These are phyloP conservation scores for Albizia julibrissin DNA, from an alignment of 306 rosid genomes.

Conservation along the genomic window DNA sequence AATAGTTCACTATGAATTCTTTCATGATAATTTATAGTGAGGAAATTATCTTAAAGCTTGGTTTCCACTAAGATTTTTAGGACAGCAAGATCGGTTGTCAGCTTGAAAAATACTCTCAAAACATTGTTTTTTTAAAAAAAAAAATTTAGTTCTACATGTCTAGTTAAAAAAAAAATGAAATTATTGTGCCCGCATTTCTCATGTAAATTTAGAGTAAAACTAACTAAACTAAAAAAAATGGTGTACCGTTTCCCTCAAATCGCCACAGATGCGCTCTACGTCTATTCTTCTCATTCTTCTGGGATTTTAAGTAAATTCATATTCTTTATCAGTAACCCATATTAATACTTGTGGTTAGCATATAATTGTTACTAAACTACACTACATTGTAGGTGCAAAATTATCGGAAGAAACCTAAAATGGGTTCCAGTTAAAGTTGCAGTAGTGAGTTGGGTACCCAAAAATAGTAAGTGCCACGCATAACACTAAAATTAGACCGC, in stretches of 20 bases:
- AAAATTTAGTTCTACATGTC: not conserved
- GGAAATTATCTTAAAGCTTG: not conserved
- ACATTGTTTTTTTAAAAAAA: not conserved
- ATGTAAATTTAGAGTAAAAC: not conserved
- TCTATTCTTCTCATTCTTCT: not conserved
- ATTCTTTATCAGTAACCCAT: not conserved
- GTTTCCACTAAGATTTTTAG: not conserved
- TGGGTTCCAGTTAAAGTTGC: not conserved
- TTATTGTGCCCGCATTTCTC: not conserved
- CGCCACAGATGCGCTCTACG: not conserved
- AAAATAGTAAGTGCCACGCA: constrained; percentile 31
- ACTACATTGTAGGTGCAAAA: not conserved
- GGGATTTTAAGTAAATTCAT: not conserved
- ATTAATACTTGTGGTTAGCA: too few relatives aligned
- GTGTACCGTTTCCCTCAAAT: not conserved
- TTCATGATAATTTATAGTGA: not conserved
- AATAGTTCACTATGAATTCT: constrained; percentile 1
- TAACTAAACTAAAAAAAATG: not conserved
- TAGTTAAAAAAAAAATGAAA: not conserved
- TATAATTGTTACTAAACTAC: not conserved
- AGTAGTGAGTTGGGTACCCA: constrained; percentile 26
- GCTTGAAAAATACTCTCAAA: not conserved
- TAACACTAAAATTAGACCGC: constrained; percentile 28
- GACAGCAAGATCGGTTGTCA: not conserved
- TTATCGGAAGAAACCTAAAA: not conserved